phyloP scores from a whole-genome alignment of 164 flowering plant species.

The Tinospora cordifolia region DNA sequence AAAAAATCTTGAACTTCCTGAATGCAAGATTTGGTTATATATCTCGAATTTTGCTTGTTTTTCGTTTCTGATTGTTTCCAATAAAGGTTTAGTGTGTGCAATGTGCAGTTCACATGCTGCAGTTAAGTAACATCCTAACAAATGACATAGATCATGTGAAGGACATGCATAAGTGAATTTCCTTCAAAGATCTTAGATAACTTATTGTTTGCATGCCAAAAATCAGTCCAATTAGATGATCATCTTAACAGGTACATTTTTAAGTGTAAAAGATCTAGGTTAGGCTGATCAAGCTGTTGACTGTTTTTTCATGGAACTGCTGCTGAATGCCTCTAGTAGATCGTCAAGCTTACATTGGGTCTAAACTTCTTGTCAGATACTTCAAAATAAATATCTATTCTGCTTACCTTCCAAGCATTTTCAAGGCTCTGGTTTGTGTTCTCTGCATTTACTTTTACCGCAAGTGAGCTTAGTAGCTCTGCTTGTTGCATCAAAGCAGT shows the following conservation, averaged over 20 bases:
- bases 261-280: background rate
- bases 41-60: background rate
- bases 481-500: slow-evolving; percentile 80
- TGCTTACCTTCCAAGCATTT: slow-evolving; percentile 88
- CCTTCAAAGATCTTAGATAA: background rate
- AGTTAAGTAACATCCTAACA: background rate
- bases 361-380: background rate
- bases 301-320: background rate
- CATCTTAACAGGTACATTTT: slow-evolving; percentile 4
- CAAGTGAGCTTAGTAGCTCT: slow-evolving; percentile 85
- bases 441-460: slow-evolving; percentile 65
- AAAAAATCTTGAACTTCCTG: slow-evolving; percentile 85
- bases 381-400: background rate
- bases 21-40: slow-evolving; percentile 12
- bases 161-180: background rate
- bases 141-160: background rate
- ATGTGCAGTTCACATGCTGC: background rate
- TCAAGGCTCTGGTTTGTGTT: slow-evolving; percentile 76
- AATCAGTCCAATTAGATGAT: background rate
- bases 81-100: background rate
- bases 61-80: background rate
- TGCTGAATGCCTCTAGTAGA: slow-evolving; percentile 3
- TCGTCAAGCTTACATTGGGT: background rate
- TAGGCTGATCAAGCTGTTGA: background rate
- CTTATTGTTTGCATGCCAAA: slow-evolving; percentile 3